These are phyloP conservation scores for Alectoria sarmentosa DNA, from an alignment of 495 filamentous ascomycete species.

Conservation along the genomic window DNA sequence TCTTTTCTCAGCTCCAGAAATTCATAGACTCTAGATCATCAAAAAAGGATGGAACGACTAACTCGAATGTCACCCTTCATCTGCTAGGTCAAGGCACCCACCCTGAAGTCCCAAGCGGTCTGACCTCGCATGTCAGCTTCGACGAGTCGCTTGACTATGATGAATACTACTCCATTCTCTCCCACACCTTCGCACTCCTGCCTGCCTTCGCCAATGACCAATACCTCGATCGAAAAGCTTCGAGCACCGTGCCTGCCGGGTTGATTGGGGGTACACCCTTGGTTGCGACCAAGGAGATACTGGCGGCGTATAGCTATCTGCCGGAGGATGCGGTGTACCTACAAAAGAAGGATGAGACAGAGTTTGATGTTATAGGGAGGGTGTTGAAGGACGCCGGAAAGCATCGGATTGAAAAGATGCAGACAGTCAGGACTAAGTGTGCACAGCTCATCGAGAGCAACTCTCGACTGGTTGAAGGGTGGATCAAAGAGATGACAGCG, in stretches of 20 bases:
- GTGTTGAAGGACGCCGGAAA: slow-evolving; percentile 1
- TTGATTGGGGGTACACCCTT: slow-evolving; percentile 28
- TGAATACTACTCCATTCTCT: slow-evolving; percentile 27
- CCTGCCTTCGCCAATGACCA: slow-evolving; percentile 26
- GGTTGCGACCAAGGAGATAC: slow-evolving; percentile 25
- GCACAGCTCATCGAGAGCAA: slow-evolving; percentile 6
- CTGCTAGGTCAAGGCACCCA: slow-evolving; percentile 23
- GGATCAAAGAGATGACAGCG: neutral
- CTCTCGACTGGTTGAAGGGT: slow-evolving; percentile 5
- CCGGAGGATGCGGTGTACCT: slow-evolving; percentile 26
- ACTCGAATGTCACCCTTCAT: slow-evolving; percentile 19
- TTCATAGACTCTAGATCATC: slow-evolving; percentile 8
- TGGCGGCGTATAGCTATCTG: slow-evolving; percentile 30
- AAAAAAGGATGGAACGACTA: neutral
- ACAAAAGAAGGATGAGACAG: slow-evolving; percentile 21
- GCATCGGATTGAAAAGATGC: slow-evolving; percentile 10
- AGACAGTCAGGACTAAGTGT: slow-evolving; percentile 4
- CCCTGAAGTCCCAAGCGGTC: slow-evolving; percentile 18
- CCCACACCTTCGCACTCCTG: slow-evolving; percentile 24
- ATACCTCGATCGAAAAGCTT: slow-evolving; percentile 29
- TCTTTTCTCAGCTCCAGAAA: neutral
- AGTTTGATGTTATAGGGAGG: slow-evolving; percentile 23
- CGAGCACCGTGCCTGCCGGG: slow-evolving; percentile 25
- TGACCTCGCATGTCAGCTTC: slow-evolving; percentile 24
- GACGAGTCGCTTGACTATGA: slow-evolving; percentile 24